phyloP scores from a whole-genome alignment of 1,139 yeast genomes.

The Kodamaea plutei region DNA sequence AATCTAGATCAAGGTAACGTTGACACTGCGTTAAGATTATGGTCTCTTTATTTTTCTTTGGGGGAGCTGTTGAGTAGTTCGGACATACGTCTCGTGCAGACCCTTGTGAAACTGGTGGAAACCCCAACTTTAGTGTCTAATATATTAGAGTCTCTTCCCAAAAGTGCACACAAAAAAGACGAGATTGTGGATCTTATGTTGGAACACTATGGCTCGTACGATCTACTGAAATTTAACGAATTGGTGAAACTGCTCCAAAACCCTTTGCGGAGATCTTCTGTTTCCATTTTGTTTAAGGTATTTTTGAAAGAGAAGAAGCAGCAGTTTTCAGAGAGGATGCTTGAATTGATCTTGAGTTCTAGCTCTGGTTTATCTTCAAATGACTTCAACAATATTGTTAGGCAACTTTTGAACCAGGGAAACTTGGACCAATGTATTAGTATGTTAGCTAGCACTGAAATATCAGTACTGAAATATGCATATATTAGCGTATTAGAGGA shows the following conservation, averaged over 20 bases:
- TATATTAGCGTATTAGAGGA: conserved; percentile 21
- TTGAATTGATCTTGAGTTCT: conserved; percentile 29
- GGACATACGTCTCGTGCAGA: too few relatives aligned
- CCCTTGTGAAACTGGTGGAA: too few relatives aligned
- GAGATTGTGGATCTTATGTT: conserved; percentile 10
- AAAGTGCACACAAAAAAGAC: too few relatives aligned
- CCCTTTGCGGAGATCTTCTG: conserved; percentile 31
- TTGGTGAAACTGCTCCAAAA: conserved; percentile 20
- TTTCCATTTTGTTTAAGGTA: conserved; percentile 32
- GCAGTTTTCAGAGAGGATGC: conserved; percentile 26
- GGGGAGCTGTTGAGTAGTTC: too few relatives aligned
- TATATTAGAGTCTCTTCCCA: too few relatives aligned
- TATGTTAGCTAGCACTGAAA: conserved; percentile 19
- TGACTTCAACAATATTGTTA: conserved; percentile 29
- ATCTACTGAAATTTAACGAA: conserved; percentile 15
- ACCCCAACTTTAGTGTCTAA: too few relatives aligned
- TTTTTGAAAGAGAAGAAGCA: conserved; percentile 27
- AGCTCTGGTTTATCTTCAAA: conserved; percentile 20
- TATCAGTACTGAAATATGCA: conserved; percentile 24
- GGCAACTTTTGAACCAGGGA: conserved; percentile 22
- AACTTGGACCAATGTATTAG: conserved; percentile 21
- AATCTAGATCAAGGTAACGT: conserved; percentile 9
- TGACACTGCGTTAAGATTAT: conserved; percentile 8
- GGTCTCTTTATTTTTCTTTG: too few relatives aligned
- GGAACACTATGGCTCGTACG: conserved; percentile 6